Evolutionary conservation across 345 rosid species (phyloP), one percentile per base, ranked within the genome.

Genomic region (Chamaenerion angustifolium): DNA sequence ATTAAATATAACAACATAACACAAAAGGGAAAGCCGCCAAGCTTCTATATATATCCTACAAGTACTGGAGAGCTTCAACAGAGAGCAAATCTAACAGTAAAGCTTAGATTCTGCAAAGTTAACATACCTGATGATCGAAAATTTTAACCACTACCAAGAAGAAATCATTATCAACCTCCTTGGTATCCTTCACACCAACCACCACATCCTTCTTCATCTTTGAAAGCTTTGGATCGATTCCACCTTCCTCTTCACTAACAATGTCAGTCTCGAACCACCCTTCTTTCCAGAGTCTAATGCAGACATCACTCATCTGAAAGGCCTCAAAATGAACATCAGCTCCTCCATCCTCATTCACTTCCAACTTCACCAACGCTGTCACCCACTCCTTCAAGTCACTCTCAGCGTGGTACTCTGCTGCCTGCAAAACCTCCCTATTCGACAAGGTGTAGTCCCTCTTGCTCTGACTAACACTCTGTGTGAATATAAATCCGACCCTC

Each of bases 261-360:
- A 80, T 72, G 64, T 78, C 93, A 0, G 76, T 77, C 61, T 73
- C 92, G 12, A 90, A 81, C 96, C 94, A 83, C 8, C 73, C 84
- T 56, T 90, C 98, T 72, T 64, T 83, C 43, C 76, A 83, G 72
- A 90, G 42, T 78, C 79, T 76, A 56, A 86, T 67, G 40, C 95
- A 92, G 75, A 84, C 76, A 67, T 87, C 96, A 65, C 96, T 92
- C 89, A 92, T 78, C 75, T 92, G 90, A 67, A 92, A 92, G 37
- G 93, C 88, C 75, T 92, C 95, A 10, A 92, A 92, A 50, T 92
- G 96, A 46, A 92, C 85, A 59, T 88, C 93, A 0, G 95, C 88
- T 14, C 50, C 85, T 8, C 89, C 98, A 31, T 85, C 92, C 63
- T 90, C 98, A 16, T 71, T 84, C 54, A 78, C 83, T 69, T 78